phyloP scores from a whole-genome alignment of 495 filamentous ascomycete genomes.

The Penicillium steckii region DNA sequence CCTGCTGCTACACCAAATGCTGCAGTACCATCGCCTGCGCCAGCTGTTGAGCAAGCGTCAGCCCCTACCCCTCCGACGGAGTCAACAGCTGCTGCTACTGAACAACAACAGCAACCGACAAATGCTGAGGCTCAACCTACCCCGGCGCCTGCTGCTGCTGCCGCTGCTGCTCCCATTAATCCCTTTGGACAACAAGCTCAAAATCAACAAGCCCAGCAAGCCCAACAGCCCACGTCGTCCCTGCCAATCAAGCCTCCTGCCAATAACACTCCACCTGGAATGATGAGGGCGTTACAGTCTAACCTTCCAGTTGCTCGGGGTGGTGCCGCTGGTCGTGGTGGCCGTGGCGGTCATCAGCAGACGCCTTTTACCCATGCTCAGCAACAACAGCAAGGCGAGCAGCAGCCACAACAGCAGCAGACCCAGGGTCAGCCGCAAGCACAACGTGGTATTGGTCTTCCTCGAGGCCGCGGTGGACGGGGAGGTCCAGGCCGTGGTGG shows the following conservation, averaged over 20 bases:
- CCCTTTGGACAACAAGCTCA: constrained; percentile 34
- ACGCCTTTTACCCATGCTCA: constrained; percentile 30
- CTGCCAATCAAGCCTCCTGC: constrained; percentile 38
- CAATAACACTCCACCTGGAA: constrained; percentile 36
- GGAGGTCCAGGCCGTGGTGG: constrained; percentile 49
- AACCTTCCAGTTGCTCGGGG: constrained; percentile 50
- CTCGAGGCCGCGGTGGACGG: constrained; percentile 45
- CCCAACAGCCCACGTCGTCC: constrained; percentile 28
- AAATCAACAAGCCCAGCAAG: constrained; percentile 26
- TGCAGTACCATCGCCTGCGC: constrained; percentile 16
- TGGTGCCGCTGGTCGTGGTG: constrained; percentile 30
- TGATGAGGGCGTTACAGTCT: constrained; percentile 44
- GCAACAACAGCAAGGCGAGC: constrained; percentile 14
- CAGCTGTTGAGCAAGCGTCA: constrained; percentile 12
- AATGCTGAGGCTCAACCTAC: constrained; percentile 10
- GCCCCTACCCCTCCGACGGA: constrained; percentile 21
- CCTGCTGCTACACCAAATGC: constrained; percentile 3
- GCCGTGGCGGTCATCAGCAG: constrained; percentile 33
- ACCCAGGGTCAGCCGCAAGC: constrained; percentile 14
- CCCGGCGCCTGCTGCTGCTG: too few relatives aligned
- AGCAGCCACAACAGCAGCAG: constrained; percentile 24
- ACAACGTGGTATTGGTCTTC: constrained; percentile 43
- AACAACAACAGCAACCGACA: constrained; percentile 5
- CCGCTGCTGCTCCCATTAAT: constrained; percentile 20
- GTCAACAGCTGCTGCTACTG: constrained; percentile 9